Evolutionary conservation across 1,284 basidiomycete genomes (phyloP).

Genomic region (Peniophora sp.): DNA sequence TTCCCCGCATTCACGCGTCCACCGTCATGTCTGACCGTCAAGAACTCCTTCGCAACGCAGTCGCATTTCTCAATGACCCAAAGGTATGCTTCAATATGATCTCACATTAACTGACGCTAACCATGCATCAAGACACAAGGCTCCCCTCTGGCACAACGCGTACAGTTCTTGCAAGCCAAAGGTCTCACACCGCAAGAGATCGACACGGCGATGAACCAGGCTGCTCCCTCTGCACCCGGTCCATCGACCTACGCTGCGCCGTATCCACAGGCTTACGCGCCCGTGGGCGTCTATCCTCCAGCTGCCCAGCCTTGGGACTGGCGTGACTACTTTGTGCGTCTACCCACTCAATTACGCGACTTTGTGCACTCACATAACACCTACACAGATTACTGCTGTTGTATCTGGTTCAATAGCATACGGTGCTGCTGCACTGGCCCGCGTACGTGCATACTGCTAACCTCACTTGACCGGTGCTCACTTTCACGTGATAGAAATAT

Average conservation of each 20-base stretch:
- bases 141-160: conserved; percentile 76
- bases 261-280: conserved; percentile 27
- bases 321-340: conserved; percentile 88
- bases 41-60: conserved; percentile 73
- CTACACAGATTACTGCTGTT: conserved; percentile 80
- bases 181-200: conserved; percentile 83
- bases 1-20: neutral
- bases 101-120: conserved; percentile 3
- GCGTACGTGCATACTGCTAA: conserved; percentile 37
- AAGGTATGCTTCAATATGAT: conserved; percentile 35
- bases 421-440: conserved; percentile 80
- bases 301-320: conserved; percentile 72
- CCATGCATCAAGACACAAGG: conserved; percentile 47
- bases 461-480: neutral
- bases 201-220: conserved; percentile 75
- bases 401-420: conserved; percentile 88
- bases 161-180: conserved; percentile 93
- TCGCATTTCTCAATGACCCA: conserved; percentile 73
- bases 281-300: conserved; percentile 34
- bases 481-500: conserved; percentile 61
- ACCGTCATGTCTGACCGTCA: conserved; percentile 49
- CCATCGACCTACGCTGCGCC: conserved; percentile 16
- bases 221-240: conserved; percentile 25
- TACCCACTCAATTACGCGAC: neutral
- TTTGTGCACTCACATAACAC: neutral